Conservation (phyloP, 306 rosid genomes). For the Castanea sativa region DNA sequence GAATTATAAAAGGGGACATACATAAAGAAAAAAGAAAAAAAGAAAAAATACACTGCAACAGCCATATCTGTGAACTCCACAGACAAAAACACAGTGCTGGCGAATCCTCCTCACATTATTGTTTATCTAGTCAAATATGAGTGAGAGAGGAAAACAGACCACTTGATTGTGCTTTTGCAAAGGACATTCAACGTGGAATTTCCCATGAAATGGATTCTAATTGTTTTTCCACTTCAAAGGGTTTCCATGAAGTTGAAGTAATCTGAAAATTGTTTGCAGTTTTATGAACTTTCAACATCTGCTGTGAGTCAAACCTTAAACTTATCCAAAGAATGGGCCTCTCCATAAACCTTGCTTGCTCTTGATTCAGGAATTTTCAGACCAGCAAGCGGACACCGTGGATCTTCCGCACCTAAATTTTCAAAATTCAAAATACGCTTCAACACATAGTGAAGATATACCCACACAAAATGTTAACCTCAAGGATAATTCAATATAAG, state of each 20-base stretch:
- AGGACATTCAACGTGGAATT: background rate
- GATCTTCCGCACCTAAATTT: constrained; percentile 78
- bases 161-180: background rate
- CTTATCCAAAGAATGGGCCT: constrained; percentile 35
- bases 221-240: background rate
- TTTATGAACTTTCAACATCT: constrained; percentile 6
- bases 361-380: constrained; percentile 40
- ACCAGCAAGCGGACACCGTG: constrained; percentile 70
- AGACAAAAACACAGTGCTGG: background rate
- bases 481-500: constrained; percentile 4
- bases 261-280: constrained; percentile 1
- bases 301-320: constrained; percentile 54
- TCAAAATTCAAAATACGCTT: constrained; percentile 15
- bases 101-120: background rate
- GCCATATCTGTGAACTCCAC: background rate
- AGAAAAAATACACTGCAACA: background rate
- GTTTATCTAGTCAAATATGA: background rate
- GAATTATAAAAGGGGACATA: background rate
- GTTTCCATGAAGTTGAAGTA: background rate
- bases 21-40: background rate
- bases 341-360: constrained; percentile 43
- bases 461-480: constrained; percentile 2
- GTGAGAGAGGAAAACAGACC: background rate
- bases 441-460: constrained; percentile 18
- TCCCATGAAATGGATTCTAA: background rate